Conservation (phyloP, 2,329 filamentous ascomycete species). For the Ophiognomonia clavigignenti-juglandacearum region DNA sequence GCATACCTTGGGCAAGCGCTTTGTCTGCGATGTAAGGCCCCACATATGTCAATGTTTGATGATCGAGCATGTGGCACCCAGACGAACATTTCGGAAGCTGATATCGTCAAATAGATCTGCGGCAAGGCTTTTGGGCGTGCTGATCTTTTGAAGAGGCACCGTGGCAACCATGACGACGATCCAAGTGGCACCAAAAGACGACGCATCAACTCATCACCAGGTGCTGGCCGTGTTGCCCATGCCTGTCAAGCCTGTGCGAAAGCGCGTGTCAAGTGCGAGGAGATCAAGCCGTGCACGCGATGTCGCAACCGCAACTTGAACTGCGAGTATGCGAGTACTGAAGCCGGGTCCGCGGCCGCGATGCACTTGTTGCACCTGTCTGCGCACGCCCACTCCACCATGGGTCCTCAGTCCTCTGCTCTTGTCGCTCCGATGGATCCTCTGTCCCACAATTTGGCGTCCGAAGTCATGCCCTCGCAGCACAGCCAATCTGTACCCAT, state of each 20-base stretch:
- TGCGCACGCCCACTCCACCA: slow-evolving; percentile 26
- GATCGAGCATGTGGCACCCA: not conserved
- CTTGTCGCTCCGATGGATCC: slow-evolving; percentile 7
- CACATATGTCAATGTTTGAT: too few species aligned
- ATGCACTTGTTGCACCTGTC: slow-evolving; percentile 41
- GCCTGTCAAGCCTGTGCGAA: slow-evolving; percentile 47
- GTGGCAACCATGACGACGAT: slow-evolving; percentile 44
- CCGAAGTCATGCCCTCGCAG: slow-evolving; percentile 6
- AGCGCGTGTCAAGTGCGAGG: slow-evolving; percentile 51
- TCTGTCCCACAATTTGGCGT: slow-evolving; percentile 5
- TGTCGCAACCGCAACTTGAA: slow-evolving; percentile 41
- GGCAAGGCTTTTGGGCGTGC: slow-evolving; percentile 50
- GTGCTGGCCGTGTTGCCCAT: slow-evolving; percentile 45
- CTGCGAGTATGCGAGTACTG: slow-evolving; percentile 36
- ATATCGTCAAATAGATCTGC: slow-evolving; percentile 34
- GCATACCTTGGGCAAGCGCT: slow-evolving; percentile 45
- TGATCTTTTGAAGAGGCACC: slow-evolving; percentile 48
- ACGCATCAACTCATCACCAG: slow-evolving; percentile 38
- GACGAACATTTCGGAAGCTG: slow-evolving; percentile 16
- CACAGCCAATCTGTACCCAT: slow-evolving; percentile 5
- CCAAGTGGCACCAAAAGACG: slow-evolving; percentile 42
- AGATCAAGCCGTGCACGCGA: slow-evolving; percentile 48
- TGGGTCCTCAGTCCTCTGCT: not conserved
- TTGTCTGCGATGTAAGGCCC: slow-evolving; percentile 32
- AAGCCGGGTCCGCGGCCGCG: slow-evolving; percentile 34